Percentiles rank a stretch among this genome's conserved stretches.
Conservation (phyloP, 768 basidiomycete species). For the Candolleomyces efflorescens region DNA sequence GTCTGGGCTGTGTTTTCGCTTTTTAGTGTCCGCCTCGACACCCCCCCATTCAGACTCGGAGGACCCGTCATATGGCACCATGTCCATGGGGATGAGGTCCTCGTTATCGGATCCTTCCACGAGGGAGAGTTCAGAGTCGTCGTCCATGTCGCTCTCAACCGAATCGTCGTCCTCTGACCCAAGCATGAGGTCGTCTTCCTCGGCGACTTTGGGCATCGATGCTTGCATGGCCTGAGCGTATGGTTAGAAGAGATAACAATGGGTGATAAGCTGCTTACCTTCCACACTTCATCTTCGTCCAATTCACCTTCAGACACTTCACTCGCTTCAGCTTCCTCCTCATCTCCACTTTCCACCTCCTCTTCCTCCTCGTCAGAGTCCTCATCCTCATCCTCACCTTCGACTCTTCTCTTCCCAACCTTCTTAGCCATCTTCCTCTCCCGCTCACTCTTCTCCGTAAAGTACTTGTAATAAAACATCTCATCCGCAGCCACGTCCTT, state of each 20-base stretch:
- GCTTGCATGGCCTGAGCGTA: constrained; percentile 76
- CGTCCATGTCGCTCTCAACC: constrained; percentile 18
- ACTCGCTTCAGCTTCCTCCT: constrained; percentile 33
- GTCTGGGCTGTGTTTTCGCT: constrained; percentile 18
- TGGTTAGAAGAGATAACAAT: background rate
- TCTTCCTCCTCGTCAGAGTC: constrained; percentile 34
- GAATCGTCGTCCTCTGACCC: constrained; percentile 15
- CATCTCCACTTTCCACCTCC: constrained; percentile 33
- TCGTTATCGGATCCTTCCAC: constrained; percentile 70
- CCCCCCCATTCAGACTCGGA: constrained; percentile 57
- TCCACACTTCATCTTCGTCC: constrained; percentile 71
- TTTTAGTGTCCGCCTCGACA: constrained; percentile 35
- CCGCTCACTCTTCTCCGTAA: constrained; percentile 62
- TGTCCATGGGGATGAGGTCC: constrained; percentile 57
- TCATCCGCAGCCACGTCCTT: constrained; percentile 86
- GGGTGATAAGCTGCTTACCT: constrained; percentile 41
- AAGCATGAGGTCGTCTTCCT: constrained; percentile 35
- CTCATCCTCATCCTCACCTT: constrained; percentile 27
- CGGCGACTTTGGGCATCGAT: constrained; percentile 66
- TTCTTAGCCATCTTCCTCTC: constrained; percentile 45
- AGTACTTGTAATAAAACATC: constrained; percentile 69
- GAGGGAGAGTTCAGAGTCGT: constrained; percentile 45
- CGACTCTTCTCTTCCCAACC: constrained; percentile 27
- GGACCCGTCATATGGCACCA: constrained; percentile 56
- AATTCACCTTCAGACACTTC: constrained; percentile 28